A percentile compares a stretch with the other conserved stretches of the same genome.
These are phyloP conservation scores for Pseudocercospora fuligena DNA, from an alignment of 2,329 filamentous ascomycete species.

Conservation along the genomic window DNA sequence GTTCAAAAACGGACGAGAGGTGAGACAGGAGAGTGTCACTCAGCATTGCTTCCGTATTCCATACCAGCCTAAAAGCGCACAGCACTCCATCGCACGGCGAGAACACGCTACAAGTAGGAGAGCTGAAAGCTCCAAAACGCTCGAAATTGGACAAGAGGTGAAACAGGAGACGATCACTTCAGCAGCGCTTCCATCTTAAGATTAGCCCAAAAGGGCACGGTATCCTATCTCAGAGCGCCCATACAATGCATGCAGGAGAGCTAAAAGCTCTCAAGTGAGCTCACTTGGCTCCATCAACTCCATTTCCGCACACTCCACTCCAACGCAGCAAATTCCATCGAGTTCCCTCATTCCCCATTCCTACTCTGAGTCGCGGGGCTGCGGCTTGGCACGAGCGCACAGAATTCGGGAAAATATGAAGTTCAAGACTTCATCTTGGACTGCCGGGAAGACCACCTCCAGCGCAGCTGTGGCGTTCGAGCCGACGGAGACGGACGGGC, in stretches of 20 bases:
- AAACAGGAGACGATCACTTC: background rate
- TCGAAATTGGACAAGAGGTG: background rate
- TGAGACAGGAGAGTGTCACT: too few relatives aligned
- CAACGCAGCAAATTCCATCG: background rate
- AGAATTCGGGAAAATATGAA: slow-evolving; percentile 21
- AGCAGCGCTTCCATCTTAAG: background rate
- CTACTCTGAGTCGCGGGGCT: background rate
- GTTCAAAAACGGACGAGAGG: too few relatives aligned
- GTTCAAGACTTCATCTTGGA: slow-evolving; percentile 27
- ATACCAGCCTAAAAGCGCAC: background rate
- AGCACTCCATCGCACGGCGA: background rate
- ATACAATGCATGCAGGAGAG: background rate
- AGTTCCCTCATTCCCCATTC: background rate
- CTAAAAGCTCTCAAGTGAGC: background rate
- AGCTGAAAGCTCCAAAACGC: background rate
- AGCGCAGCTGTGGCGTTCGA: slow-evolving; percentile 15
- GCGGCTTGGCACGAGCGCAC: background rate
- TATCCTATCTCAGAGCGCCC: background rate
- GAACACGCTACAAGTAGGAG: background rate
- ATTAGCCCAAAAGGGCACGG: slow-evolving; percentile 7
- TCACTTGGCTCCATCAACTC: background rate
- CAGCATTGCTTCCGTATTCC: background rate
- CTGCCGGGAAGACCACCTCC: slow-evolving; percentile 28
- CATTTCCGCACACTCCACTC: background rate
- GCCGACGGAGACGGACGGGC: slow-evolving; percentile 27